A percentile compares a stretch with the other conserved stretches of the same genome.
Evolutionary conservation across 179 eudicot species (phyloP).

Genomic region (Gypsophila paniculata): DNA sequence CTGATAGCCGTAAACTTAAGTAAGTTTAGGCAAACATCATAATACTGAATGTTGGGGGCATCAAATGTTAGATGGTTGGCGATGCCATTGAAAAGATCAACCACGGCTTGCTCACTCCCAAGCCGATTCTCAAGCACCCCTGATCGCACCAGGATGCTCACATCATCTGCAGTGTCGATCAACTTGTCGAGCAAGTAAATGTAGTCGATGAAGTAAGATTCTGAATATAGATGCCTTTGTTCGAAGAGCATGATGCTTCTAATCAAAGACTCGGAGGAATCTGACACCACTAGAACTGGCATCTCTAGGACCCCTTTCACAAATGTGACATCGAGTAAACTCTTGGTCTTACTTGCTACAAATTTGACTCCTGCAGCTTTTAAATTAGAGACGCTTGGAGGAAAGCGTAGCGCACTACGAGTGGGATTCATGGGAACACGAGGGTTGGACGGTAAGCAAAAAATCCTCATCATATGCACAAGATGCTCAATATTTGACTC

Average conservation of each 20-base stretch:
- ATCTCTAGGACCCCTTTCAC: slow-evolving; percentile 18
- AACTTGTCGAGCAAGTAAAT: slow-evolving; percentile 24
- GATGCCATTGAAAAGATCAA: slow-evolving; percentile 25
- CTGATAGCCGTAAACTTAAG: slow-evolving; percentile 3
- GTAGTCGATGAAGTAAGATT: slow-evolving; percentile 28
- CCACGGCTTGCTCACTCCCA: slow-evolving; percentile 20
- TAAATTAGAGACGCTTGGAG: slow-evolving; percentile 15
- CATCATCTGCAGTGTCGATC: slow-evolving; percentile 26
- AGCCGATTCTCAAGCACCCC: slow-evolving; percentile 29
- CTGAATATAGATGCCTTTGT: slow-evolving; percentile 18
- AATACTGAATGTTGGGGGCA: slow-evolving; percentile 9
- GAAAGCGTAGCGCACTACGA: neutral
- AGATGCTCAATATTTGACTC: slow-evolving; percentile 21
- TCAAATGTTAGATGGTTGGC: slow-evolving; percentile 11
- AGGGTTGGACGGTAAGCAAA: slow-evolving; percentile 17
- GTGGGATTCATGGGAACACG: neutral
- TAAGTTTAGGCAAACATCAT: neutral
- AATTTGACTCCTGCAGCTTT: slow-evolving; percentile 26
- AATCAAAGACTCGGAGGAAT: slow-evolving; percentile 20
- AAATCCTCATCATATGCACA: slow-evolving; percentile 21
- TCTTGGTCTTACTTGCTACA: neutral
- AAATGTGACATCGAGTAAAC: slow-evolving; percentile 19
- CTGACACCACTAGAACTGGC: slow-evolving; percentile 16
- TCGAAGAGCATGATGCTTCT: slow-evolving; percentile 24
- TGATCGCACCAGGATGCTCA: slow-evolving; percentile 11